phyloP scores from a whole-genome alignment of 768 basidiomycete genomes.

The Ramaria sp. region DNA sequence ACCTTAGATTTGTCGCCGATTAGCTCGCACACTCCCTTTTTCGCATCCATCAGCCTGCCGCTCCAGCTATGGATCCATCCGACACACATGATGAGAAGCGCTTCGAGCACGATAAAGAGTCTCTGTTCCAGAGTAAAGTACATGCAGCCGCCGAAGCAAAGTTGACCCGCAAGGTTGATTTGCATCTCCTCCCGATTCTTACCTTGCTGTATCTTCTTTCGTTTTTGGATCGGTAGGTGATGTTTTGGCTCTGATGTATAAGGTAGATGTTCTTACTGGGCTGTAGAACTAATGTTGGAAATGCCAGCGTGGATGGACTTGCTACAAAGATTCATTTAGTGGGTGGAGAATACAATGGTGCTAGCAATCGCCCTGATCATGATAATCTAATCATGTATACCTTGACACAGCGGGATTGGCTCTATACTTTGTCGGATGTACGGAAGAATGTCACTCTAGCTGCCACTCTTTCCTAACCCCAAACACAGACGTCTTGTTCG shows the following conservation, averaged over 20 bases:
- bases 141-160: background rate
- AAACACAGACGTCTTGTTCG: slow-evolving; percentile 34
- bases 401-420: slow-evolving; percentile 47
- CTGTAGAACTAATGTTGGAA: slow-evolving; percentile 27
- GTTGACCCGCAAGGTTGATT: slow-evolving; percentile 3
- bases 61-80: background rate
- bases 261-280: background rate
- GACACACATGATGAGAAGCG: background rate
- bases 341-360: slow-evolving; percentile 2
- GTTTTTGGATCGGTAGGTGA: slow-evolving; percentile 28
- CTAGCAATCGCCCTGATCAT: background rate
- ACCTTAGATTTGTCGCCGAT: too few relatives aligned
- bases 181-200: slow-evolving; percentile 26
- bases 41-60: background rate
- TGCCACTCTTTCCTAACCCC: background rate
- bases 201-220: slow-evolving; percentile 29
- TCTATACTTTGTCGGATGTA: slow-evolving; percentile 45
- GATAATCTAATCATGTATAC: slow-evolving; percentile 16
- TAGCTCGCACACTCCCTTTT: background rate
- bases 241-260: background rate
- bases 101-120: background rate
- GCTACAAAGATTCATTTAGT: slow-evolving; percentile 18
- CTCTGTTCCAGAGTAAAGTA: background rate
- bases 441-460: background rate
- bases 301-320: slow-evolving; percentile 43